phyloP scores from a whole-genome alignment of 257 asterid genomes.

The Voacanga thouarsii region DNA sequence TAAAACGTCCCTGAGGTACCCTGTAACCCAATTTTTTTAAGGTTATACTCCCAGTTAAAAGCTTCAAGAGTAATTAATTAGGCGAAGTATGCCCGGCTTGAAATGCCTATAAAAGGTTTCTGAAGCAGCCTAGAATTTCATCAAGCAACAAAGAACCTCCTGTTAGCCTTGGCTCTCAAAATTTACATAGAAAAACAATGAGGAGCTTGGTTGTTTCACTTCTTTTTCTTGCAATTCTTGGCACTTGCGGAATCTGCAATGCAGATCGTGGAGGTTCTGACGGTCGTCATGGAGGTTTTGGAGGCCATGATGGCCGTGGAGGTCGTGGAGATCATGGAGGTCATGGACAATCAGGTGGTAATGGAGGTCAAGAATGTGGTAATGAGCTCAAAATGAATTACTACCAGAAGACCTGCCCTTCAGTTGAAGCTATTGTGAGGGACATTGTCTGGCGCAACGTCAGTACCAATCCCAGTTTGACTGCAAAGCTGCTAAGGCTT shows the following conservation, averaged over 20 bases:
- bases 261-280: constrained; percentile 20
- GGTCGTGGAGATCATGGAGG: not conserved
- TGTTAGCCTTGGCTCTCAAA: not conserved
- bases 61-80: not conserved
- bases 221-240: constrained; percentile 16
- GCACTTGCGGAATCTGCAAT: constrained; percentile 15
- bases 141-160: not conserved
- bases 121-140: not conserved
- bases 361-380: not conserved
- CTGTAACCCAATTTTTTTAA: not conserved
- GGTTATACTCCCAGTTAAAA: not conserved
- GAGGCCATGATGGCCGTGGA: not conserved
- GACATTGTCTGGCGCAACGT: constrained; percentile 35
- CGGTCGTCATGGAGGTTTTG: not conserved
- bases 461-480: constrained; percentile 41
- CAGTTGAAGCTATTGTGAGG: constrained; percentile 45
- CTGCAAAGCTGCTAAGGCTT: constrained; percentile 61
- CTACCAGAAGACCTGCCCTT: constrained; percentile 45
- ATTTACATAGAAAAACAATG: not conserved
- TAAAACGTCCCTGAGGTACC: not conserved
- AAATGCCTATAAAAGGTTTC: constrained; percentile 19
- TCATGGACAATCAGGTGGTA: not conserved
- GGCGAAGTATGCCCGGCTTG: not conserved
- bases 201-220: constrained; percentile 6
- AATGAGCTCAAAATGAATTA: constrained; percentile 21